Evolutionary conservation across 1,139 yeast genomes (phyloP), one percentile per base, ranked within the genome.

Genomic region (Scheffersomyces quercinus): DNA sequence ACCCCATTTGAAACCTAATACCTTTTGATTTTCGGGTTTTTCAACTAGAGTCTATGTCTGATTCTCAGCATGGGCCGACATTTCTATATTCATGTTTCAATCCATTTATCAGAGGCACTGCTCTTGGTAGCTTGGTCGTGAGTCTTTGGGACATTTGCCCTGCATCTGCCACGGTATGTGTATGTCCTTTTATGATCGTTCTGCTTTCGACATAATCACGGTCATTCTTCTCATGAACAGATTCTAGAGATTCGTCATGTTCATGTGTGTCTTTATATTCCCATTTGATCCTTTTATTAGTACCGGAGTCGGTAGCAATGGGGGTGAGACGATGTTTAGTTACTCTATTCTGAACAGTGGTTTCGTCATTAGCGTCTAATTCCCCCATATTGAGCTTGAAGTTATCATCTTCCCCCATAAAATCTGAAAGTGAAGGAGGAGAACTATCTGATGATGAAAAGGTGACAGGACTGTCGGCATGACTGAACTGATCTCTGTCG

Each of bases 1-100:
- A 6, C 40, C 48, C 45, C 46, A 41, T 43, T 13, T 28, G 15
- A 38, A 38, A 2, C 41, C 36, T n/a, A 46, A 37, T 13, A 26
- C 35, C 9, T 12, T 31, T 29, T 36, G 28, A 5, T 28, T 34
- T 12, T 16, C 12, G 2, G 43, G 47, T 14, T 35, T 16, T 5
- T 28, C 40, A 8, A 33, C 43, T 10, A 44, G 28, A n/a, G 28
- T 35, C 45, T 41, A 46, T 11, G 48, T 44, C 5, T 29, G 14
- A 10, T 29, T 29, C 14, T 12, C 13, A 12, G 12, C 32, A 11
- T 29, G 32, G 12, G 32, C 32, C 12, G 13, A 11, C 32, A 29
- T 29, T 11, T 29, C 31, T 7, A 5, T 29, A 29, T 29, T 29
- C 31, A 29, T 29, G 4, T 15, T 4, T 29, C 13, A n/a, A 29